Percentiles rank a stretch among this genome's conserved stretches.
phyloP scores from a whole-genome alignment of 78 protist genomes.

The Dictyostelium capitatum region DNA sequence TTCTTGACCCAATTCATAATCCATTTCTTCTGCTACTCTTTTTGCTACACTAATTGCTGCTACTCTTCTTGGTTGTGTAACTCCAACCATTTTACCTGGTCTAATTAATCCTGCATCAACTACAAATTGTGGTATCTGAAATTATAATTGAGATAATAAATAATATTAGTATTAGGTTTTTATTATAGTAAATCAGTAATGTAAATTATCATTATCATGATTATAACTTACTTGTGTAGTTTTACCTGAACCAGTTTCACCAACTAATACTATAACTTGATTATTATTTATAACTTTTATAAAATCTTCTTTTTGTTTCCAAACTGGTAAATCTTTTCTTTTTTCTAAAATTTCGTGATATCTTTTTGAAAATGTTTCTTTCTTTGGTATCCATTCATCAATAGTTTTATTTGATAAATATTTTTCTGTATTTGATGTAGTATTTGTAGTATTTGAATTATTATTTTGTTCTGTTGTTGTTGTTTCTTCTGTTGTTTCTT shows the following conservation, averaged over 20 bases:
- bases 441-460: neutral
- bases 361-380: constrained; percentile 81
- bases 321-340: constrained; percentile 94
- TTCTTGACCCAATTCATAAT: constrained; percentile 96
- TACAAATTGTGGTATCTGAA: constrained; percentile 81
- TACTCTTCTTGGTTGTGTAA: constrained; percentile 99
- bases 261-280: constrained; percentile 96
- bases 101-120: constrained; percentile 83
- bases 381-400: constrained; percentile 78
- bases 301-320: constrained; percentile 90
- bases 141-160: no score
- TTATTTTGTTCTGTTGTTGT: neutral
- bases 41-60: constrained; percentile 96
- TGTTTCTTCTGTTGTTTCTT: neutral
- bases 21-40: constrained; percentile 99
- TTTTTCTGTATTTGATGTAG: neutral
- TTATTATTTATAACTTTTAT: constrained; percentile 68
- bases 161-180: neutral
- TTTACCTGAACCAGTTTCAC: constrained; percentile 99
- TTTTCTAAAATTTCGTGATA: constrained; percentile 91
- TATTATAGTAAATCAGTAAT: neutral
- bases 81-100: constrained; percentile 88
- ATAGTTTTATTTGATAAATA: neutral
- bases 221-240: constrained; percentile 94
- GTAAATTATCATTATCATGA: neutral